Base-by-base conservation (phyloP, 2,329 filamentous ascomycete species). In the Trichoderma sp. region DNA sequence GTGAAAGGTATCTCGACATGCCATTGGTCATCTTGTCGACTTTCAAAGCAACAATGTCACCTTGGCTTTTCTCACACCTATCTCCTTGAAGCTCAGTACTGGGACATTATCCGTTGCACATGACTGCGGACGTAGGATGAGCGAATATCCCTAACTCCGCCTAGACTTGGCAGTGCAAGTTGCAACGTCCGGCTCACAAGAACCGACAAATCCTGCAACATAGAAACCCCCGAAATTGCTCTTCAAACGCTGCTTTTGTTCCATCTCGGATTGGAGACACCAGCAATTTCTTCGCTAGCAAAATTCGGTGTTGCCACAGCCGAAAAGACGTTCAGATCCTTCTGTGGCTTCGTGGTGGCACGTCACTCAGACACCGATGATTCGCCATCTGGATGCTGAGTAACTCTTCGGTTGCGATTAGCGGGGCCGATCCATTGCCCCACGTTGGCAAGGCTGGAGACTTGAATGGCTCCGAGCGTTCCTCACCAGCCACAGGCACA, bases 361-460 rank as follows among this genome's bases (percentile, higher is more conserved):
- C 60, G 45, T 63, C 60, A 55, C 39, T 63, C 21, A 24, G 21
- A 47, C n/a, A 44, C 47, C 26, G 6, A 63, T 55, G 7, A 55
- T 47, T 34, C 21, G 30, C 41, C 52, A 63, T 47, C 28, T 19
- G 60, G 21, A 54, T 61, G 47, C 50, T 26, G 28, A 51, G 44
- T 55, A 30, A 21, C 28, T 14, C 50, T 21, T 19, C 26, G 39
- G 41, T 50, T 55, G 52, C 61, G 17, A 57, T 56, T 50, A 3
- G 61, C 52, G 55, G 63, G 48, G 39, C 47, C 63, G 55, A 65
- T 52, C 47, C 44, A 56, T 39, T 39, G 63, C 39, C 63, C 63
- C 63, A 65, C 63, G 55, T 65, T 65, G 56, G 39, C 47, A 52
- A 65, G 48, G 63, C 34, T 60, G 24, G 56, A 60, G 28, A 52